phyloP scores from a whole-genome alignment of 2,329 filamentous ascomycete genomes.

The Thelonectria discophora region DNA sequence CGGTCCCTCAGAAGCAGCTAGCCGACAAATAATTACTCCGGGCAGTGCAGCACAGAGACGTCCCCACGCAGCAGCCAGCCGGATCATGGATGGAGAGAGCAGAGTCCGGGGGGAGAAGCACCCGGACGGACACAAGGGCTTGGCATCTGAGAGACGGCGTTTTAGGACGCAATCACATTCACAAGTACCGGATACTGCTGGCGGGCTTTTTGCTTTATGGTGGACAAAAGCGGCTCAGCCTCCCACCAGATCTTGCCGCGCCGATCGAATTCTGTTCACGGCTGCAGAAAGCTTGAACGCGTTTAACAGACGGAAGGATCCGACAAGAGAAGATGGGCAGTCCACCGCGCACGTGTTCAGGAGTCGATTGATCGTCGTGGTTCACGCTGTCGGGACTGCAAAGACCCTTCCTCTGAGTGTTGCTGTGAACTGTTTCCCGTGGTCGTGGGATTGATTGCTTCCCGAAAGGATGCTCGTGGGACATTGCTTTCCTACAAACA shows the following conservation, averaged over 20 bases:
- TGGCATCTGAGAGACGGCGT: constrained; percentile 11
- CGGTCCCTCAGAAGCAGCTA: constrained; percentile 10
- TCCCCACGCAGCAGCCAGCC: constrained; percentile 5
- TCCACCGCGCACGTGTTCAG: constrained; percentile 1
- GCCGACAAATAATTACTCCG: constrained; percentile 1
- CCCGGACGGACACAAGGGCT: background rate
- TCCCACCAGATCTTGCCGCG: constrained; percentile 18
- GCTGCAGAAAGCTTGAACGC: background rate
- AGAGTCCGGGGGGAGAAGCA: constrained; percentile 14
- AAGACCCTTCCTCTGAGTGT: constrained; percentile 8
- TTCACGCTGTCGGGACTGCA: constrained; percentile 17
- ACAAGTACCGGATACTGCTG: background rate
- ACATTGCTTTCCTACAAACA: background rate
- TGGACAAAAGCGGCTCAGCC: constrained; percentile 8
- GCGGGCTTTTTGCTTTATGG: background rate
- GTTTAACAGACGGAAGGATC: background rate
- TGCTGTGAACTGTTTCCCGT: constrained; percentile 12
- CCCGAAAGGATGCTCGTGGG: constrained; percentile 13
- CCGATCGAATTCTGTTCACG: background rate
- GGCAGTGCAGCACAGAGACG: background rate
- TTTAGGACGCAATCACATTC: background rate
- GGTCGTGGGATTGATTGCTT: constrained; percentile 15
- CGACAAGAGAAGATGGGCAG: background rate
- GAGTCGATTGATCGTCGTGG: constrained; percentile 21
- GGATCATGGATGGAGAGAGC: background rate